Base-by-base conservation (phyloP, 441 rosid species). In the Melianthus villosus region DNA sequence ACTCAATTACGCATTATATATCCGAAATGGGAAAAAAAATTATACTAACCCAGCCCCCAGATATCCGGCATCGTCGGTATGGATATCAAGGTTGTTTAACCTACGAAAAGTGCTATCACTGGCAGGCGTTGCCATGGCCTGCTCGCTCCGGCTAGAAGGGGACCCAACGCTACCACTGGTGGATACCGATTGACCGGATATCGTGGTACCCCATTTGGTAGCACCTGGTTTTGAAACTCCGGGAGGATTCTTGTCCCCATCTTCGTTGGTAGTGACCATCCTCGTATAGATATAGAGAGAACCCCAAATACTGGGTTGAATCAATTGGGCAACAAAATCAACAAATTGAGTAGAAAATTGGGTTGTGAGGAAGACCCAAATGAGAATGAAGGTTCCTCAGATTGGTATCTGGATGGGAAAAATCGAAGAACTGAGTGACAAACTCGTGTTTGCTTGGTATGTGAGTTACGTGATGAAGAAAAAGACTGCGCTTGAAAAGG, bases 161-260 rank as follows among this genome's bases (percentile, higher is more conserved):
- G 98, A 89, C 13, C 96, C 96, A n/a, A 77, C 74, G 57, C 96
- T 84, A 13, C 96, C 93, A 9, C 96, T 89, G 7, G 96, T 89
- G 5, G 98, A 89, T 22, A 84, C 73, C 12, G 94, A 89, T 58
- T 84, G 94, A 27, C 87, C 89, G 5, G 94, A 87, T 40, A 63
- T 47, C 18, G 79, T 65, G 26, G 92, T 66, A 1, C 85, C 85
- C 87, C 86, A 76, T 73, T 82, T 69, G 6, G 75, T 55, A 44
- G 63, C 66, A 13, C 60, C 71, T 15, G 64, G 68, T 47, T 63
- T 62, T 20, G 71, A 50, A 6, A 19, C 50, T 17, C 44, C 16
- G 16, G 42, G 42, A 20, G 65, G 86, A 60, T 72, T 64, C 34
- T 57, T 59, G 32, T 62, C 82, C 45, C 56, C 76, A 51, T 78